A percentile compares a stretch with the other conserved stretches of the same genome.
phyloP scores from a whole-genome alignment of 257 asterid species.

The Gynochthodes officinalis region DNA sequence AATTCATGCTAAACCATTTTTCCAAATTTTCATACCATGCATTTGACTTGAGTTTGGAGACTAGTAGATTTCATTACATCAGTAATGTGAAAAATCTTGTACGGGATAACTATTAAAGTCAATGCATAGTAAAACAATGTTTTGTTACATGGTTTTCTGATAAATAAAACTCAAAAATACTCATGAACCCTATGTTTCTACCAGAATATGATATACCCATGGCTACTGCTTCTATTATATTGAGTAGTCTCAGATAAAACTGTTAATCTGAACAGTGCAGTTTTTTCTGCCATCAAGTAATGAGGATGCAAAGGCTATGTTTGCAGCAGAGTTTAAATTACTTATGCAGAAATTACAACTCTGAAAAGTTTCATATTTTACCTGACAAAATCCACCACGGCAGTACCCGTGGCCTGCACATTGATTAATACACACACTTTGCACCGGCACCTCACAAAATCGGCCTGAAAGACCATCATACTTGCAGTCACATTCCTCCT shows the following conservation, averaged over 20 bases:
- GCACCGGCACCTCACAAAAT: conserved; percentile 81
- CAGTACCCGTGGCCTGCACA: conserved; percentile 81
- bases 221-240: not conserved
- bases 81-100: not conserved
- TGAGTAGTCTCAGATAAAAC: not conserved
- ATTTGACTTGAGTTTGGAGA: not conserved
- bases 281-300: not conserved
- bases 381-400: conserved; percentile 98
- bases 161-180: not conserved
- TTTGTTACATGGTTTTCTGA: not conserved
- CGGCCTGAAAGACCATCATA: conserved; percentile 90
- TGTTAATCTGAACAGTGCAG: not conserved
- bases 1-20: not conserved
- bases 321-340: conserved; percentile 8
- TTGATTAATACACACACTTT: conserved; percentile 78
- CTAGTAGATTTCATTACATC: not conserved
- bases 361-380: conserved; percentile 22
- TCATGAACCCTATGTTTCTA: not conserved
- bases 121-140: not conserved
- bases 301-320: conserved; percentile 4
- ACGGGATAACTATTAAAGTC: not conserved
- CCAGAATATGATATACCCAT: no score
- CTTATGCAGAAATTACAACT: not conserved
- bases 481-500: conserved; percentile 95
- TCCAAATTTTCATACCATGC: not conserved